Evolutionary conservation across 371 early-diverging fungal genomes (phyloP), one percentile per base, ranked within the genome.

Genomic region (Mucor circinelloides): DNA sequence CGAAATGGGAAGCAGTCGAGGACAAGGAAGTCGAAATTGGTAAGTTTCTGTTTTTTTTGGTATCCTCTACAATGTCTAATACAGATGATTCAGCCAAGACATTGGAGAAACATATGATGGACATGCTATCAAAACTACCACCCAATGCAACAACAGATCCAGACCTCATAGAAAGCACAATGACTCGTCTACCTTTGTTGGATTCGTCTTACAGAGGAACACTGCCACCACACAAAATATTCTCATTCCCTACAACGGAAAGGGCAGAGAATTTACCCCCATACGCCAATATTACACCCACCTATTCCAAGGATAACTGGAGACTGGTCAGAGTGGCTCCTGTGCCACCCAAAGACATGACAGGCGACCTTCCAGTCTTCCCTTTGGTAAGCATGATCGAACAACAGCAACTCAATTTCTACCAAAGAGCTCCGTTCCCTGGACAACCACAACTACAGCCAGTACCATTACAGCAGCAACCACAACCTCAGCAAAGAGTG

Each of bases 211-310:
- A 85, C 62, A 74, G 79, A 32, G 88, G 88, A 13, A 67, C 84
- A 12, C 58, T 88, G 34, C 85, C 85, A 34, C 80, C 86, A 46
- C 83, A 74, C 58, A 84, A 83, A 38, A 73, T 82, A 5, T 88
- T 88, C 59, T 87, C 88, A 0, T 88, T 81, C 62, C 84, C 85
- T 0, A 80, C 83, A 8, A 80, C 74, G 7, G 80, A 82, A 42
- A 73, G 71, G 40, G 68, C 78, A 0, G 80, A 80, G 32, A 71
- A 63, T 27, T 60, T 79, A 28, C 80, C 83, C 4, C 80, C 79
- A 7, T 72, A 77, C 52, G 77, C 82, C 10, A 82, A 75, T 46
- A 71, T 79, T 27, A 74, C 80, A 55, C 82, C 82, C 7, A 77
- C 76, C n/a, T 82, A 82, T 59, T 42, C 72, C 8, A 82, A 82